phyloP scores from a whole-genome alignment of 768 basidiomycete genomes.

The Boletales sp. region DNA sequence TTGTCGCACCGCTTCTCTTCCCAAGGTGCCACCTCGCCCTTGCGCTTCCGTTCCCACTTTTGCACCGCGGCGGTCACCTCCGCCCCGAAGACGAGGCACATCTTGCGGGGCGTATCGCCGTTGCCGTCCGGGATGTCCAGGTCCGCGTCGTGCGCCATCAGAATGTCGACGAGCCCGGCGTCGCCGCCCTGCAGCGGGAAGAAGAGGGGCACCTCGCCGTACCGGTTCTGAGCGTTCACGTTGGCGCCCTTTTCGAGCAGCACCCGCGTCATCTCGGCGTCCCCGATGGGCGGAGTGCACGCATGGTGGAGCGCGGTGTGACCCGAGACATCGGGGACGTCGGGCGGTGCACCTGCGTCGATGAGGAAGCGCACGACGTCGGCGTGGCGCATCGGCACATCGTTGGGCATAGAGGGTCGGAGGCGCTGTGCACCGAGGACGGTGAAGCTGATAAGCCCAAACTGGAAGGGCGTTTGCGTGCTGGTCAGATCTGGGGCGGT shows the following conservation, averaged over 20 bases:
- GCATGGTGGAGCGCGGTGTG: constrained; percentile 50
- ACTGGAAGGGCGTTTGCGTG: constrained; percentile 41
- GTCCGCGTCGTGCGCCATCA: constrained; percentile 50
- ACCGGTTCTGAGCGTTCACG: constrained; percentile 46
- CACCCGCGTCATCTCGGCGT: constrained; percentile 32
- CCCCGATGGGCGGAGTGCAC: constrained; percentile 25
- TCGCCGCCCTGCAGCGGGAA: constrained; percentile 33
- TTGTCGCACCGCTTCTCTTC: constrained; percentile 44
- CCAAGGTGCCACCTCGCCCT: constrained; percentile 39
- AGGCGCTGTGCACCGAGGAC: constrained; percentile 42
- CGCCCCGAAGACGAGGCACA: constrained; percentile 38
- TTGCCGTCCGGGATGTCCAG: constrained; percentile 40
- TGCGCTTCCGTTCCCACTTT: constrained; percentile 46
- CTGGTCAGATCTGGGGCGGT: constrained; percentile 35
- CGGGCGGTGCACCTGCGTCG: constrained; percentile 36
- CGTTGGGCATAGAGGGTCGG: constrained; percentile 4
- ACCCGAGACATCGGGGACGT: constrained; percentile 44
- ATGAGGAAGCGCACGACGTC: constrained; percentile 42
- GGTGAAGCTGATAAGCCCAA: constrained; percentile 40
- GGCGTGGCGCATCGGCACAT: constrained; percentile 20
- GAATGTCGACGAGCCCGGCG: constrained; percentile 35
- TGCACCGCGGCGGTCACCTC: constrained; percentile 40
- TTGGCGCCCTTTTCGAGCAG: constrained; percentile 48
- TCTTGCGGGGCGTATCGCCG: constrained; percentile 30
- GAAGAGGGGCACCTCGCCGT: constrained; percentile 43